Evolutionary conservation across 495 filamentous ascomycete species (phyloP).

Genomic region (Neurospora tetraspora): DNA sequence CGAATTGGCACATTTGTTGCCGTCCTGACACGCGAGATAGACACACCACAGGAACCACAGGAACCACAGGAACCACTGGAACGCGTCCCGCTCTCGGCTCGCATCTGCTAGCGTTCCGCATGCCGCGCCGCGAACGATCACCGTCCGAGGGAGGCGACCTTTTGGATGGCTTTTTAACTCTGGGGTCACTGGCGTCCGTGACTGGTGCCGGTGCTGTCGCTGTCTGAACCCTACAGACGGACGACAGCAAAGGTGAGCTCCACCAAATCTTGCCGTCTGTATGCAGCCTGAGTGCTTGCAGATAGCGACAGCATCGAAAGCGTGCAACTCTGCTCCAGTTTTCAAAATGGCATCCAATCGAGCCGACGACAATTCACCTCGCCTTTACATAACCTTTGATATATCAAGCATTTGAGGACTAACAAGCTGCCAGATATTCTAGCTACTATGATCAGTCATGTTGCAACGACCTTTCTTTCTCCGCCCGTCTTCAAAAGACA

Average conservation of each 20-base stretch:
- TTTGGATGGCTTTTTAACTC: neutral
- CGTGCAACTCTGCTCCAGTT: neutral
- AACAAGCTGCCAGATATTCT: neutral
- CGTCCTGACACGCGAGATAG: conserved; percentile 18
- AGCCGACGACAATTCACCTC: conserved; percentile 13
- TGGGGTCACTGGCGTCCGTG: neutral
- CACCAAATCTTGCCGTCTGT: neutral
- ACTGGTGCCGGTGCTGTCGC: neutral
- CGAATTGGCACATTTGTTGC: conserved; percentile 15
- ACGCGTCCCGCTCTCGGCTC: conserved; percentile 15
- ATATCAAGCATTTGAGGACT: neutral
- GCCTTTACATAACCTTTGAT: neutral
- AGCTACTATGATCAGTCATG: neutral
- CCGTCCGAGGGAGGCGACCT: neutral
- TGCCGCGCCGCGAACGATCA: neutral
- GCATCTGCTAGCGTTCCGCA: neutral
- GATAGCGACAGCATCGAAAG: neutral
- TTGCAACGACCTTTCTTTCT: neutral
- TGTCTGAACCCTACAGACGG: neutral
- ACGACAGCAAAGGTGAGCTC: neutral
- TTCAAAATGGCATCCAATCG: conserved; percentile 9
- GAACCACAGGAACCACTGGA: neutral
- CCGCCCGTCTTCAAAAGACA: neutral
- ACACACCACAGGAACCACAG: neutral
- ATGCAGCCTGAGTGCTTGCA: neutral